Evolutionary conservation across 306 rosid species (phyloP).

Genomic region (Glycyrrhiza uralensis): DNA sequence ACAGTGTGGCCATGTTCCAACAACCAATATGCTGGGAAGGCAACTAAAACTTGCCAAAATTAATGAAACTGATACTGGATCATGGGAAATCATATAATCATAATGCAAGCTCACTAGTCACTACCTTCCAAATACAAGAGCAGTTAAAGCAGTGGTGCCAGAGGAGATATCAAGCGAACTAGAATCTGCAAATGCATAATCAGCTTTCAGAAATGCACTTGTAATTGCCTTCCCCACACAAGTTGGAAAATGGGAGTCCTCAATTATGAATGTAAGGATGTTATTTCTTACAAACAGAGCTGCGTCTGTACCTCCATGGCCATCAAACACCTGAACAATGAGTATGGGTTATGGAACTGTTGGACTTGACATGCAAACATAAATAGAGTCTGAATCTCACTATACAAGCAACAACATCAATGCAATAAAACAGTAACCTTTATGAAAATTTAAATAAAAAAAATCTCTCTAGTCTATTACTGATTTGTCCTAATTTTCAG

Average conservation of each 20-base stretch:
- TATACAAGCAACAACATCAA: background rate
- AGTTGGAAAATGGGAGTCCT: conserved; percentile 64
- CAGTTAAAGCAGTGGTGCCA: conserved; percentile 81
- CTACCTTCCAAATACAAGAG: conserved; percentile 64
- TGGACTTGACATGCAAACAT: background rate
- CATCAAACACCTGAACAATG: conserved; percentile 69
- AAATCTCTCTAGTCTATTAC: background rate
- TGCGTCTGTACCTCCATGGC: conserved; percentile 84
- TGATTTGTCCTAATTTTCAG: background rate
- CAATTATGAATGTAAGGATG: conserved; percentile 66
- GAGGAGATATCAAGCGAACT: conserved; percentile 76
- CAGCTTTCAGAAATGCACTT: conserved; percentile 72
- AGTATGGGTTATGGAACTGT: conserved; percentile 1
- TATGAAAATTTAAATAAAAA: background rate
- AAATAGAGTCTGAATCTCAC: conserved; percentile 1
- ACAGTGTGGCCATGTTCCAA: background rate
- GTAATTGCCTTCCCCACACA: conserved; percentile 58
- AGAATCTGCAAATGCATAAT: conserved; percentile 76
- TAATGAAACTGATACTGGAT: background rate
- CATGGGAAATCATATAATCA: background rate
- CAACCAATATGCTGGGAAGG: background rate
- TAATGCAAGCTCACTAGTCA: conserved; percentile 26
- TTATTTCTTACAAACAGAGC: conserved; percentile 64
- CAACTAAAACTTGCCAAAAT: conserved; percentile 3
- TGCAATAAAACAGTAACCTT: background rate